Evolutionary conservation across 2,329 filamentous ascomycete genomes (phyloP).

Genomic region (Talaromyces sp.): DNA sequence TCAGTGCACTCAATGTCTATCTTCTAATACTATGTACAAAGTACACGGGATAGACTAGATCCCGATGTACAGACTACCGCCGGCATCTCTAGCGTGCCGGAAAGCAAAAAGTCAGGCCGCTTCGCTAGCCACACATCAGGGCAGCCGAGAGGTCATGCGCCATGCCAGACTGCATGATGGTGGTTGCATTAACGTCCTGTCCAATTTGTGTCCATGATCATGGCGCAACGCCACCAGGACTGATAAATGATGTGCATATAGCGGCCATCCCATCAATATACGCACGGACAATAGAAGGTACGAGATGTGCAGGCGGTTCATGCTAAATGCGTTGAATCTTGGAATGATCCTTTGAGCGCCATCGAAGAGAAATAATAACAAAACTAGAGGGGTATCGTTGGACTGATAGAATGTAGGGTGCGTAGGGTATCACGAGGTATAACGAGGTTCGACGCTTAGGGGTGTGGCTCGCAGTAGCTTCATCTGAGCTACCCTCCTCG

Average conservation of each 20-base stretch:
- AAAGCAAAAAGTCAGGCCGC: background rate
- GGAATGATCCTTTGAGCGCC: background rate
- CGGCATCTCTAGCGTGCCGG: background rate
- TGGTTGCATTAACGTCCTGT: background rate
- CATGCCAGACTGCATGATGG: background rate
- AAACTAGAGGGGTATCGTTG: background rate
- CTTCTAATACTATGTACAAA: background rate
- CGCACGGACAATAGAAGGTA: background rate
- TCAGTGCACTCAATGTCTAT: background rate
- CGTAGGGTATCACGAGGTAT: conserved; percentile 12
- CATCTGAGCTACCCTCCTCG: conserved; percentile 17
- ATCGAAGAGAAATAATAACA: background rate
- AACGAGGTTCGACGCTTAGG: background rate
- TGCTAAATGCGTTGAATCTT: background rate
- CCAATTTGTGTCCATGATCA: background rate
- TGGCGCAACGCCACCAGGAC: background rate
- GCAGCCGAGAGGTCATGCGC: conserved; percentile 14
- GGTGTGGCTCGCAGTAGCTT: background rate
- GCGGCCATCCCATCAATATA: background rate
- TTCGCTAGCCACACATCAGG: conserved; percentile 6
- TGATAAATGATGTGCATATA: background rate
- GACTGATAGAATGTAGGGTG: background rate
- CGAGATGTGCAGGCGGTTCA: background rate
- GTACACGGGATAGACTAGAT: background rate
- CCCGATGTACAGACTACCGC: background rate